These are phyloP conservation scores for Aquilaria malaccensis DNA, from an alignment of 345 rosid species.

Conservation along the genomic window DNA sequence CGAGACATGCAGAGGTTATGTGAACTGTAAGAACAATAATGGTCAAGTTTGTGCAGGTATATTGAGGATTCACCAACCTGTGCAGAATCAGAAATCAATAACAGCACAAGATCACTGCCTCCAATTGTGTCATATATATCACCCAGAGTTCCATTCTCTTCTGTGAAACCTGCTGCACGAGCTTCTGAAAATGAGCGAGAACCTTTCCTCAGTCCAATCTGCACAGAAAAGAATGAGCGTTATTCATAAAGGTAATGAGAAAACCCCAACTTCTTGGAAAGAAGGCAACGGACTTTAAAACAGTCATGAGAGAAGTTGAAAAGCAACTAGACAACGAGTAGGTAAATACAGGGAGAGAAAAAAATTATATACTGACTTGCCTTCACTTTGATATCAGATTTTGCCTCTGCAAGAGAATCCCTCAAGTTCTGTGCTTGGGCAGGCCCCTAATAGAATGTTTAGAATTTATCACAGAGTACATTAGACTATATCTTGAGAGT, in stretches of 20 bases:
- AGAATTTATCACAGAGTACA: neutral
- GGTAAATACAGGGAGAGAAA: too few relatives aligned
- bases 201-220: constrained; percentile 45
- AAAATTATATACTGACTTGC: constrained; percentile 6
- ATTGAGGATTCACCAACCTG: constrained; percentile 22
- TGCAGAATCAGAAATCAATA: constrained; percentile 44
- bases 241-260: neutral
- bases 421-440: constrained; percentile 30
- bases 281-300: neutral
- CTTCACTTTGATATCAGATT: constrained; percentile 36
- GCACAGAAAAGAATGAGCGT: neutral
- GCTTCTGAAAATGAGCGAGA: constrained; percentile 39
- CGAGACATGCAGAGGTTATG: too few relatives aligned
- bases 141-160: constrained; percentile 40
- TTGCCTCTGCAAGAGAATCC: constrained; percentile 40
- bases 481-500: neutral
- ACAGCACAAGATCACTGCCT: constrained; percentile 37
- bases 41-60: neutral
- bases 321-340: too few relatives aligned
- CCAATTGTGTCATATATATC: constrained; percentile 40
- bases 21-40: neutral
- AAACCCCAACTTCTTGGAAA: neutral
- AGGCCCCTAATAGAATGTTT: constrained; percentile 13
- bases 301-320: too few relatives aligned
- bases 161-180: constrained; percentile 40